Evolutionary conservation across 306 rosid genomes (phyloP).

Genomic region (Trifolium pratense): DNA sequence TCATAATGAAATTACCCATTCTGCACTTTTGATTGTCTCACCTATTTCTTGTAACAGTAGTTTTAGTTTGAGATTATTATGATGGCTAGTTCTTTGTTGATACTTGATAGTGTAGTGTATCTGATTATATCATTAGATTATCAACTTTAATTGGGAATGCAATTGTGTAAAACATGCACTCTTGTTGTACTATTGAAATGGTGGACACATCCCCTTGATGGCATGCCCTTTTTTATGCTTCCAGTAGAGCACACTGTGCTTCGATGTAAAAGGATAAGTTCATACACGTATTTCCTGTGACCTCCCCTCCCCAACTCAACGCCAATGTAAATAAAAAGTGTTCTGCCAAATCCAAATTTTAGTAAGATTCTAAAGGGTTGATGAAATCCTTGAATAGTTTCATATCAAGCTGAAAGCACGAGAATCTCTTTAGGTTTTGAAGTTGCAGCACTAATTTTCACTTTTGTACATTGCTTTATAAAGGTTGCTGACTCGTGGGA

Average conservation of each 20-base stretch:
- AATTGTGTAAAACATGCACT: slow-evolving; percentile 29
- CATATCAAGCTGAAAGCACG: slow-evolving; percentile 31
- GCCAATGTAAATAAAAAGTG: slow-evolving; percentile 11
- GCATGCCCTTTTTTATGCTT: slow-evolving; percentile 28
- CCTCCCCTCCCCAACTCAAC: not conserved
- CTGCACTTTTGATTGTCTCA: slow-evolving; percentile 13
- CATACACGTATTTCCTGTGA: slow-evolving; percentile 19
- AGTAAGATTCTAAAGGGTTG: not conserved
- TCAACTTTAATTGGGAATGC: slow-evolving; percentile 18
- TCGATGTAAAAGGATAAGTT: slow-evolving; percentile 18
- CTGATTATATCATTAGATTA: slow-evolving; percentile 34
- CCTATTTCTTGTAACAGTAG: slow-evolving; percentile 1
- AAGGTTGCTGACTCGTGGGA: slow-evolving; percentile 98
- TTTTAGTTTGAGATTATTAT: slow-evolving; percentile 19
- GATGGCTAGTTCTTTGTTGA: slow-evolving; percentile 30
- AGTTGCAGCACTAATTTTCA: slow-evolving; percentile 39
- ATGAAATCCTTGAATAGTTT: slow-evolving; percentile 35
- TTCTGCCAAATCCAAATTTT: slow-evolving; percentile 29
- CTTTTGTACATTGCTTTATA: slow-evolving; percentile 37
- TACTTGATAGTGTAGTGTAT: not conserved
- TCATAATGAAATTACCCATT: slow-evolving; percentile 21
- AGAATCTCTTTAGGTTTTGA: slow-evolving; percentile 26
- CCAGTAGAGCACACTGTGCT: not conserved
- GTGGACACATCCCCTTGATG: not conserved
- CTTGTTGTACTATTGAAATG: not conserved